These are phyloP conservation scores for Gloeopeniophorella convolvens DNA, from an alignment of 768 basidiomycete species.

Conservation along the genomic window DNA sequence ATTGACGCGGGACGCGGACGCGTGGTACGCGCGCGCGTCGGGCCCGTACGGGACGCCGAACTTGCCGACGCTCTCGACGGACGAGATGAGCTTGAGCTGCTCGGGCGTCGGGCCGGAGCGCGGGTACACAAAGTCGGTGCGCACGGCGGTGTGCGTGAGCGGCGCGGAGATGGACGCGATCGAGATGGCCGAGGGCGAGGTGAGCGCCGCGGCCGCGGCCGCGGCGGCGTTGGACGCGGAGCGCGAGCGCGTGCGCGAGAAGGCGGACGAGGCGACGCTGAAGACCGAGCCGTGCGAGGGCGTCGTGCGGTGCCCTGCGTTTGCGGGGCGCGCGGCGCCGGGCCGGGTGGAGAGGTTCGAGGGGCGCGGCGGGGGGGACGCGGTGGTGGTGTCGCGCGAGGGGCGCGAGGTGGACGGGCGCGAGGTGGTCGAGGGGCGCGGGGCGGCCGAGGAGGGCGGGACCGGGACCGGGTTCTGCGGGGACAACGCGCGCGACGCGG, in stretches of 20 bases:
- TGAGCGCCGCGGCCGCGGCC: slow-evolving; percentile 31
- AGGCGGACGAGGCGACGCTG: slow-evolving; percentile 30
- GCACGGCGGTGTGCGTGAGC: slow-evolving; percentile 62
- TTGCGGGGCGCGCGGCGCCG: slow-evolving; percentile 10
- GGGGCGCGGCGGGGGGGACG: slow-evolving; percentile 7
- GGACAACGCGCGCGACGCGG: slow-evolving; percentile 18
- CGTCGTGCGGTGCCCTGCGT: slow-evolving; percentile 28
- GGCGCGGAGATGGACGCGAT: slow-evolving; percentile 71
- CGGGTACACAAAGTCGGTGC: slow-evolving; percentile 68
- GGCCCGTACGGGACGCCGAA: slow-evolving; percentile 75
- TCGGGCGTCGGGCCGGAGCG: slow-evolving; percentile 55
- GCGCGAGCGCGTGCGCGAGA: slow-evolving; percentile 44
- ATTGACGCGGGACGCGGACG: slow-evolving; percentile 41
- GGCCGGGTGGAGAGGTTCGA: slow-evolving; percentile 14
- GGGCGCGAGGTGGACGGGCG: too few species aligned
- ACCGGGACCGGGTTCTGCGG: not conserved
- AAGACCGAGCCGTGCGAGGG: slow-evolving; percentile 35
- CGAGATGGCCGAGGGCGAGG: slow-evolving; percentile 64
- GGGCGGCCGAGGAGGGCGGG: not conserved
- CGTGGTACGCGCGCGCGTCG: slow-evolving; percentile 62
- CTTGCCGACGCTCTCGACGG: slow-evolving; percentile 54
- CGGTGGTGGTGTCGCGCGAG: not conserved
- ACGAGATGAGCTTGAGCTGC: slow-evolving; percentile 62
- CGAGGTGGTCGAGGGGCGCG: not conserved
- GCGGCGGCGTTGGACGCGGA: slow-evolving; percentile 31